A percentile compares a stretch with the other conserved stretches of the same genome.
Evolutionary conservation across 2,329 filamentous ascomycete species (phyloP).

Genomic region (Lasiodiplodia theobromae): DNA sequence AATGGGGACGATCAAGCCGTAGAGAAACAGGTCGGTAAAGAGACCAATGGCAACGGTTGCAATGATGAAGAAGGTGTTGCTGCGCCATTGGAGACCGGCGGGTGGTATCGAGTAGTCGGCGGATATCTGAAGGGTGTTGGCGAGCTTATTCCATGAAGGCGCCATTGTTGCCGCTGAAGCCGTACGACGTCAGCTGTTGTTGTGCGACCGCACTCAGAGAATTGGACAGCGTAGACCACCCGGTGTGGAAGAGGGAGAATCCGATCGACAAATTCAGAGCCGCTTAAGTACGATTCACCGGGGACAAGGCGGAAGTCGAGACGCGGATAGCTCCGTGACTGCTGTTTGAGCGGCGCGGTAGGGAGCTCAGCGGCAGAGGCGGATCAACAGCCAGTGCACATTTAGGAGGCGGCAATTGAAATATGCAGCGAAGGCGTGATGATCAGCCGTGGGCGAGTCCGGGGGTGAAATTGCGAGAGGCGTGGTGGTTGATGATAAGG

Average conservation of each 20-base stretch:
- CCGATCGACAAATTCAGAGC: not conserved
- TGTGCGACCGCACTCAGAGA: not conserved
- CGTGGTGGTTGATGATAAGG: not conserved
- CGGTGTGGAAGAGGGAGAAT: not conserved
- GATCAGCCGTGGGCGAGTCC: not conserved
- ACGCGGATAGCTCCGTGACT: too few relatives aligned
- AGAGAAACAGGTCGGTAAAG: constrained; percentile 67
- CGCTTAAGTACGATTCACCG: not conserved
- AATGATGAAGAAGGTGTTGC: constrained; percentile 65
- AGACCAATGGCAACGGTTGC: constrained; percentile 62
- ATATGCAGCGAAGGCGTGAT: not conserved
- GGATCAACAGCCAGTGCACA: not conserved
- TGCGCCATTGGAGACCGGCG: constrained; percentile 59
- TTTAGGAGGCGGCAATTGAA: not conserved
- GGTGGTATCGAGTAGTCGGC: constrained; percentile 11
- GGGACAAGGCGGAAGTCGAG: not conserved
- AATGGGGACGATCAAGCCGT: constrained; percentile 65
- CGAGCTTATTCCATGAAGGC: constrained; percentile 9
- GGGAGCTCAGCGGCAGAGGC: not conserved
- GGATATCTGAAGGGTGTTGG: constrained; percentile 22
- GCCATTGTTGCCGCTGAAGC: constrained; percentile 3
- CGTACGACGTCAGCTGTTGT: not conserved
- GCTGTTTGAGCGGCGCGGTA: not conserved
- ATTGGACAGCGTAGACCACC: not conserved
- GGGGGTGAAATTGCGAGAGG: constrained; percentile 8